A percentile compares a stretch with the other conserved stretches of the same genome.
Conservation (phyloP, 2,329 filamentous ascomycete species). For the Helotiales sp. region DNA sequence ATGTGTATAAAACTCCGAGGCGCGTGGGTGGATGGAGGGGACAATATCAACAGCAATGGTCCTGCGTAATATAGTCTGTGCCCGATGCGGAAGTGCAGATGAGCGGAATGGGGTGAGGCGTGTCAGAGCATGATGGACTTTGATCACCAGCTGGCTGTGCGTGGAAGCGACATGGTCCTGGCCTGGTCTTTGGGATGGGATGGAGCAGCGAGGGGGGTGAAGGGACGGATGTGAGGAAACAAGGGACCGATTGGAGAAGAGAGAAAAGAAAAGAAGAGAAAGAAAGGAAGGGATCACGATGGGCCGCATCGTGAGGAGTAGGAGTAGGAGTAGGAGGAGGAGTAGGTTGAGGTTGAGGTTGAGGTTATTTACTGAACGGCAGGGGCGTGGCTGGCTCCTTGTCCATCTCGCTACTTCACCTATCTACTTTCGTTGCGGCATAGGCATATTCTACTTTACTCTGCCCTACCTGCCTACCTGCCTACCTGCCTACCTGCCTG, state of each 20-base stretch:
- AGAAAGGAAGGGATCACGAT: no score
- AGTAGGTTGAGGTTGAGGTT: background rate
- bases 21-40: background rate
- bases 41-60: constrained; percentile 8
- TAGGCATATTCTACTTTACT: no score
- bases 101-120: constrained; percentile 13
- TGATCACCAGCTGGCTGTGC: constrained; percentile 13
- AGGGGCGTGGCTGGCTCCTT: no score
- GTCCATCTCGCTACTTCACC: no score
- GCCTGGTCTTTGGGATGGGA: background rate
- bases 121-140: background rate
- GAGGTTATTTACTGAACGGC: background rate
- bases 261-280: no score
- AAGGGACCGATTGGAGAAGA: no score
- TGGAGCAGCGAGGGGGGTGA: no score
- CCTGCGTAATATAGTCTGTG: constrained; percentile 19
- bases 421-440: background rate
- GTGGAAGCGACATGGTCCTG: background rate
- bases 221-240: background rate
- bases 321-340: background rate
- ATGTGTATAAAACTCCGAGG: constrained; percentile 23
- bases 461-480: no score
- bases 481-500: no score
- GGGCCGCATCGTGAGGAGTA: no score
- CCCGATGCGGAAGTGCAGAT: constrained; percentile 2